Evolutionary conservation across 257 asterid species (phyloP).

Genomic region (Salvia hispanica): DNA sequence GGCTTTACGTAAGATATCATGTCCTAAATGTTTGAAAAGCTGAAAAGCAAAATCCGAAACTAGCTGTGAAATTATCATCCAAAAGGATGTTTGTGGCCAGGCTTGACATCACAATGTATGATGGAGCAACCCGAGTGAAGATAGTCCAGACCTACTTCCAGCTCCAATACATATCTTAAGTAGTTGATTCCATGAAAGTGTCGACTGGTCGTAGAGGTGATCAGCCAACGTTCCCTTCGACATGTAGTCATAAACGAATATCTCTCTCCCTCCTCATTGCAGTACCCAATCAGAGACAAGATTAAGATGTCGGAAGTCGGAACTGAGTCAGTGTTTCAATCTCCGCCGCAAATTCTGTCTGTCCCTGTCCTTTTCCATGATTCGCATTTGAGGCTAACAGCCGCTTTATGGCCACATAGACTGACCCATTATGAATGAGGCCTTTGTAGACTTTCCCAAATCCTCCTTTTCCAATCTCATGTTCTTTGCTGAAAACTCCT

Average conservation of each 20-base stretch:
- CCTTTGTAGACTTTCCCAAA: constrained; percentile 49
- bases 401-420: constrained; percentile 46
- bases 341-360: constrained; percentile 50
- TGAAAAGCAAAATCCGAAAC: constrained; percentile 62
- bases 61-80: constrained; percentile 46
- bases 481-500: constrained; percentile 33
- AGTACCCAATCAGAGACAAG: constrained; percentile 53
- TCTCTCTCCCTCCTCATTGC: constrained; percentile 44
- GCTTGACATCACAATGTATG: constrained; percentile 55
- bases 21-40: constrained; percentile 42
- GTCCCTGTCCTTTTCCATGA: constrained; percentile 43
- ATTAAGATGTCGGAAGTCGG: constrained; percentile 43
- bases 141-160: constrained; percentile 1
- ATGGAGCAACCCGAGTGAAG: constrained; percentile 27
- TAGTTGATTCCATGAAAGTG: background rate
- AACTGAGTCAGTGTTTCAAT: constrained; percentile 43
- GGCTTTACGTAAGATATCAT: constrained; percentile 30
- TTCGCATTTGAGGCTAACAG: constrained; percentile 36
- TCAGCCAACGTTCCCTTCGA: constrained; percentile 18
- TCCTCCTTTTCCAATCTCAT: constrained; percentile 47
- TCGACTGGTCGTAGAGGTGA: background rate
- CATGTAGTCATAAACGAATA: constrained; percentile 48
- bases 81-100: constrained; percentile 55
- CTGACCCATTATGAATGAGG: constrained; percentile 33
- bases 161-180: background rate